Conservation (phyloP, 2,329 filamentous ascomycete genomes). For the Colletotrichum lupini region DNA sequence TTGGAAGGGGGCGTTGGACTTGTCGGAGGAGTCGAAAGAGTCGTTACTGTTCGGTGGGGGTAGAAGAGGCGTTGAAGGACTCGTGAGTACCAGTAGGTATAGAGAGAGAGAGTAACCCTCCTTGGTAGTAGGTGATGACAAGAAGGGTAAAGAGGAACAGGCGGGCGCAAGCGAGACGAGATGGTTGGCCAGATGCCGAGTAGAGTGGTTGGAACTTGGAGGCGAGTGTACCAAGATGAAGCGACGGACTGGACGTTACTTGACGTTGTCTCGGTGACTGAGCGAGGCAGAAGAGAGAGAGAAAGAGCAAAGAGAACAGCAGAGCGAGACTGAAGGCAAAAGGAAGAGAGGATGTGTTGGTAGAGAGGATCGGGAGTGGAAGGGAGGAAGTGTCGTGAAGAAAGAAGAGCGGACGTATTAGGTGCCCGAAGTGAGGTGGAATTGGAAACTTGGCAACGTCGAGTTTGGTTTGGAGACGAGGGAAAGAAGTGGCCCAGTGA, state of each 20-base stretch:
- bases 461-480: background rate
- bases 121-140: slow-evolving; percentile 1
- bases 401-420: background rate
- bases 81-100: background rate
- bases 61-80: background rate
- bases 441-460: background rate
- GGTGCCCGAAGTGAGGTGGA: too few relatives aligned
- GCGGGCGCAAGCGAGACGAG: slow-evolving; percentile 14
- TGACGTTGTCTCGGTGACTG: background rate
- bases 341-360: background rate
- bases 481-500: background rate
- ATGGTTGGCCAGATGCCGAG: slow-evolving; percentile 18
- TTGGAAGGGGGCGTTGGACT: background rate
- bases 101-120: slow-evolving; percentile 1
- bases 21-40: slow-evolving; percentile 12
- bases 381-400: background rate
- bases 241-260: slow-evolving; percentile 23
- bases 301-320: background rate
- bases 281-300: background rate
- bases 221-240: slow-evolving; percentile 13
- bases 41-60: background rate
- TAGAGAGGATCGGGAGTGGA: background rate
- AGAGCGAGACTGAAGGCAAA: background rate
- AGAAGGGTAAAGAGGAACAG: slow-evolving; percentile 30
- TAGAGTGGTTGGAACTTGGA: slow-evolving; percentile 14